These are phyloP conservation scores for Ampelocalamus luodianensis DNA, from an alignment of 176 grass and related monocot genomes.

Conservation along the genomic window DNA sequence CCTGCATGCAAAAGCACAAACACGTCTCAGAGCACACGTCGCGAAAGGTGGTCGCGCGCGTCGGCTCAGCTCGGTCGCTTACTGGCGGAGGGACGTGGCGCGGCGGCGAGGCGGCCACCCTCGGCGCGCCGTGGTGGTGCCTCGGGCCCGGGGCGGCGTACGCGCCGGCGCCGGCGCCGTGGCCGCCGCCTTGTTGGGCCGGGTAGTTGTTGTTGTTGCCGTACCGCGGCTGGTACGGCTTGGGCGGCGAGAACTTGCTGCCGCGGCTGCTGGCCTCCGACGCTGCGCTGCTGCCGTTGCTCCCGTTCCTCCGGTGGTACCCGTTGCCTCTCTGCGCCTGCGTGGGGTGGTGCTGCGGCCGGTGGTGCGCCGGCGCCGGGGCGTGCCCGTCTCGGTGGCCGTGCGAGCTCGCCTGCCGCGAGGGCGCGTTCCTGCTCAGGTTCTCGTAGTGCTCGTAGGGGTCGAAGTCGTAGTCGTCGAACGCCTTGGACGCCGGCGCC, in stretches of 20 bases:
- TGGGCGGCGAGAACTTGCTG: constrained; percentile 62
- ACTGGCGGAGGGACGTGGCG: background rate
- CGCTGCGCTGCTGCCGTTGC: constrained; percentile 45
- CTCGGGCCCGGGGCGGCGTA: background rate
- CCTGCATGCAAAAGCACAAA: constrained; percentile 14
- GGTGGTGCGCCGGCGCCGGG: background rate
- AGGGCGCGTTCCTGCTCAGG: constrained; percentile 31
- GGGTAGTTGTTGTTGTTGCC: background rate
- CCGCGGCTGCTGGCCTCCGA: constrained; percentile 53
- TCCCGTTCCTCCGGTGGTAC: constrained; percentile 46
- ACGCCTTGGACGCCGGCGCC: background rate
- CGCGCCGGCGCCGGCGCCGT: background rate
- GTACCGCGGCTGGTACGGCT: constrained; percentile 56
- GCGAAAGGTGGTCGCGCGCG: background rate
- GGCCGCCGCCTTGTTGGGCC: background rate
- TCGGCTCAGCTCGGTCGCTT: background rate
- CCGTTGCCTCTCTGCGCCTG: constrained; percentile 1
- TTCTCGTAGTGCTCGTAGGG: constrained; percentile 59
- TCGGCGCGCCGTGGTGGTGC: constrained; percentile 20
- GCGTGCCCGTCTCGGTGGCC: background rate
- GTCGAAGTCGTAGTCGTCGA: constrained; percentile 43
- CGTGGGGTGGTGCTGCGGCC: background rate
- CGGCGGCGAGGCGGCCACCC: constrained; percentile 35
- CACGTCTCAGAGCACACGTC: background rate
- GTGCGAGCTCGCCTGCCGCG: constrained; percentile 37